Percentiles rank a stretch among this genome's conserved stretches.
Conservation (phyloP, 768 basidiomycete genomes). For the Brasilioporus rufonigricans region DNA sequence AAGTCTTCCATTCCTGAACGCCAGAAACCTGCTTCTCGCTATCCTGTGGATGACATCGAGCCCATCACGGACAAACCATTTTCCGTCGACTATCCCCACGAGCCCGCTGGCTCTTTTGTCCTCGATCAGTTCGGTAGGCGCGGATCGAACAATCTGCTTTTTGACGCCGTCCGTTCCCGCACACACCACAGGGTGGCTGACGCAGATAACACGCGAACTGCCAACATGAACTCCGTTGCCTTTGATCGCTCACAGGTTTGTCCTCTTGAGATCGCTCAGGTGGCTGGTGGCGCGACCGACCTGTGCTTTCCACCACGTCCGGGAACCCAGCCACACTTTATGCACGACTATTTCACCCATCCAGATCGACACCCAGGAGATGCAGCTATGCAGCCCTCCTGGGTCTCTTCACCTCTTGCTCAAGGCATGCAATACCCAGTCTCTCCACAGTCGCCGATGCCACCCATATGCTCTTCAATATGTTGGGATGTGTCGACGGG, state of each 20-base stretch:
- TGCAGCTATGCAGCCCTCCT: constrained; percentile 22
- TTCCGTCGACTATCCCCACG: constrained; percentile 15
- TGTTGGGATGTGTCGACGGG: constrained; percentile 31
- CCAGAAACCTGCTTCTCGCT: constrained; percentile 16
- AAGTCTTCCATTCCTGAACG: constrained; percentile 17
- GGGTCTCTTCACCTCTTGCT: constrained; percentile 26
- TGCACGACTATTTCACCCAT: constrained; percentile 27
- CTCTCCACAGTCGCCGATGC: constrained; percentile 28
- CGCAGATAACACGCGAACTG: constrained; percentile 17
- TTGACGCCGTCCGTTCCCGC: constrained; percentile 36
- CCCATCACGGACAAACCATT: constrained; percentile 10
- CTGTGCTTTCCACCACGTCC: constrained; percentile 23
- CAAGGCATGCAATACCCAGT: constrained; percentile 30
- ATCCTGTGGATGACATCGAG: constrained; percentile 17
- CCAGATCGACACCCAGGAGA: constrained; percentile 24
- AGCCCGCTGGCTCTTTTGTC: constrained; percentile 7
- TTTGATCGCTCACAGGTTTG: constrained; percentile 25
- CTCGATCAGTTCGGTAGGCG: constrained; percentile 31
- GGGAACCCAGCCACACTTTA: constrained; percentile 24
- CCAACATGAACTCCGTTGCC: constrained; percentile 19
- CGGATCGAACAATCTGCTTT: constrained; percentile 37
- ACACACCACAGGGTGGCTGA: constrained; percentile 25
- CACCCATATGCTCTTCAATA: constrained; percentile 26
- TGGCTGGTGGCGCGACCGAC: constrained; percentile 23
- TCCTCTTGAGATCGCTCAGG: constrained; percentile 17